A percentile compares a stretch with the other conserved stretches of the same genome.
Conservation (phyloP, 345 rosid genomes). For the Murraya paniculata region DNA sequence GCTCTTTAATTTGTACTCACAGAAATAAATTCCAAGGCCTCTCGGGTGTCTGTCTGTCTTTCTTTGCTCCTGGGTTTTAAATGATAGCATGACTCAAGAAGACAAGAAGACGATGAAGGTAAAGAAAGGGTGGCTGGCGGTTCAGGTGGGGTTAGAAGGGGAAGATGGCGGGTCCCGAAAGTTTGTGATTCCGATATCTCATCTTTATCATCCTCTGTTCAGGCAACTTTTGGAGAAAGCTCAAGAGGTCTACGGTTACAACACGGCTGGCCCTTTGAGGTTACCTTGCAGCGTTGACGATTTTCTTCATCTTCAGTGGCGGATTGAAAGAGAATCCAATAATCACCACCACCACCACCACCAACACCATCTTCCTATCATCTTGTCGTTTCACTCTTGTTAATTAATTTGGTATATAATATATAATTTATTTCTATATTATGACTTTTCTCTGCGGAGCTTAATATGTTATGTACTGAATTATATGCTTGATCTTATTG, state of each 20-base stretch:
- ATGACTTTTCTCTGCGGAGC: background rate
- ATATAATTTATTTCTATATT: too few species aligned
- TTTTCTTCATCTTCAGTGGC: conserved; percentile 44
- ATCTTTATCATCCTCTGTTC: conserved; percentile 52
- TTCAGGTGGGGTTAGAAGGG: conserved; percentile 42
- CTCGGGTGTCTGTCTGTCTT: too few species aligned
- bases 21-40: too few species aligned
- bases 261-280: conserved; percentile 35
- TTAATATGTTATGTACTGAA: too few species aligned
- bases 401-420: conserved; percentile 9
- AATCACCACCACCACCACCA: conserved; percentile 22
- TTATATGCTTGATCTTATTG: too few species aligned
- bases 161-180: conserved; percentile 26
- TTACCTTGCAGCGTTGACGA: conserved; percentile 48
- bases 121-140: conserved; percentile 53
- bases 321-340: conserved; percentile 32
- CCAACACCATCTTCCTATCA: conserved; percentile 29
- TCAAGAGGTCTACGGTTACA: conserved; percentile 41
- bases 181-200: conserved; percentile 41
- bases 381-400: conserved; percentile 39
- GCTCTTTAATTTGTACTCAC: too few species aligned
- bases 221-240: conserved; percentile 39
- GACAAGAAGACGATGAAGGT: conserved; percentile 35
- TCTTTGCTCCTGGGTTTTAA: too few species aligned
- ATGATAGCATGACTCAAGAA: too few species aligned